Evolutionary conservation across 257 asterid species (phyloP), one percentile per base, ranked within the genome.

Genomic region (Nicotiana obtusifolia): DNA sequence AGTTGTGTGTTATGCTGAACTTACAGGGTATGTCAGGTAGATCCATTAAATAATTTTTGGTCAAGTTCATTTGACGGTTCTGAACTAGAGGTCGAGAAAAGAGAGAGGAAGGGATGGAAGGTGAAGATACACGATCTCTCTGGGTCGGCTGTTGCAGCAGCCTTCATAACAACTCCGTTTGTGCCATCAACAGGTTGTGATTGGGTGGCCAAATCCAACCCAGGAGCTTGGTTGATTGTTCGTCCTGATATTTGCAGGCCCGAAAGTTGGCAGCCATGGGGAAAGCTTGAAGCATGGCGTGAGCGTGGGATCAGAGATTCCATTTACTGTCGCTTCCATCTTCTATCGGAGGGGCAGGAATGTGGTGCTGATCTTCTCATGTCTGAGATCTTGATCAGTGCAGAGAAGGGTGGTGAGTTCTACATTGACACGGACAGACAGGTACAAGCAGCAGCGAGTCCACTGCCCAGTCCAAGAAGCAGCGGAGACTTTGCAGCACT

Each of bases 251-350:
- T 93, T 19, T 86, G 90, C 90, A 84, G 92, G 82, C 88, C 93
- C 0, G 97, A 91, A 78, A 90, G 97, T 89, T 93, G 97, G 99
- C 98, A 90, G 85, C 99, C 98, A 17, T 95, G 99, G 99, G 99
- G 99, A 82, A 95, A 94, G 88, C 98, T 95, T 11, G 98, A 95
- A 84, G 99, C 97, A 11, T 95, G 99, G 99, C 97, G 98, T 2
- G 98, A 95, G 80, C 91, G 93, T 57, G 98, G 96, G 62, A 64
- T 88, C 64, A 85, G 91, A 66, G 98, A 95, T 56, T 91, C 90
- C 62, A 81, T 95, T 26, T 90, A 91, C 92, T 90, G 92, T 89
- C 95, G 97, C 7, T 95, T 95, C 89, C 97, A 88, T 73, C 97
- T 95, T 37, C 80, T 91, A 82, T 87, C 94, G 0, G 95, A 92